These are phyloP conservation scores for Pseudonitzschia multiseries DNA, from an alignment of 108 stramenopile species.

Conservation along the genomic window DNA sequence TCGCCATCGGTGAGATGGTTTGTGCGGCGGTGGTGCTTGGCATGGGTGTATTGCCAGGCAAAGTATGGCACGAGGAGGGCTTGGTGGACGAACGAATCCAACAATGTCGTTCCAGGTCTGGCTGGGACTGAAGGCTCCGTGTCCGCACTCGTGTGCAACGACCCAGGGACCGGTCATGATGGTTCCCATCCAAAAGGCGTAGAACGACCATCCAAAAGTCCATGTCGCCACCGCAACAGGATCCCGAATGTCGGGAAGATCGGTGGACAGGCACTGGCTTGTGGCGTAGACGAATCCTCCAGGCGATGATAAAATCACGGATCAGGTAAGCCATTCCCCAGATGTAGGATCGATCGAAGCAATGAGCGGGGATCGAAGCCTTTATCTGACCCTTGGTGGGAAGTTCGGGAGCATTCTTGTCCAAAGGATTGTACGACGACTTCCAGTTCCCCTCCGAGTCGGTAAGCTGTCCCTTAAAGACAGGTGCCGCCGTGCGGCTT, in stretches of 20 bases:
- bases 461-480: slow-evolving; percentile 46
- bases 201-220: slow-evolving; percentile 87
- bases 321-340: slow-evolving; percentile 83
- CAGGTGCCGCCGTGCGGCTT: slow-evolving; percentile 23
- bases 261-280: slow-evolving; percentile 59
- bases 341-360: slow-evolving; percentile 90
- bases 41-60: slow-evolving; percentile 98
- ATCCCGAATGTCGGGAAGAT: slow-evolving; percentile 52
- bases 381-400: slow-evolving; percentile 91
- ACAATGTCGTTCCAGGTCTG: slow-evolving; percentile 94
- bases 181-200: slow-evolving; percentile 96
- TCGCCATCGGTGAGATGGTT: slow-evolving; percentile 97
- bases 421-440: slow-evolving; percentile 84
- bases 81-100: slow-evolving; percentile 95
- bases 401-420: slow-evolving; percentile 77
- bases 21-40: slow-evolving; percentile 97
- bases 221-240: slow-evolving; percentile 43
- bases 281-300: slow-evolving; percentile 80
- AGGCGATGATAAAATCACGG: slow-evolving; percentile 81
- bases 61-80: slow-evolving; percentile 98
- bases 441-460: slow-evolving; percentile 51
- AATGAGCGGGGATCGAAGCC: slow-evolving; percentile 86
- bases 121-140: slow-evolving; percentile 93
- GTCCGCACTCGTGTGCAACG: slow-evolving; percentile 98
- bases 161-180: slow-evolving; percentile 99